Base-by-base conservation (phyloP, 805 yeast species). In the Ogataea methanolica region DNA sequence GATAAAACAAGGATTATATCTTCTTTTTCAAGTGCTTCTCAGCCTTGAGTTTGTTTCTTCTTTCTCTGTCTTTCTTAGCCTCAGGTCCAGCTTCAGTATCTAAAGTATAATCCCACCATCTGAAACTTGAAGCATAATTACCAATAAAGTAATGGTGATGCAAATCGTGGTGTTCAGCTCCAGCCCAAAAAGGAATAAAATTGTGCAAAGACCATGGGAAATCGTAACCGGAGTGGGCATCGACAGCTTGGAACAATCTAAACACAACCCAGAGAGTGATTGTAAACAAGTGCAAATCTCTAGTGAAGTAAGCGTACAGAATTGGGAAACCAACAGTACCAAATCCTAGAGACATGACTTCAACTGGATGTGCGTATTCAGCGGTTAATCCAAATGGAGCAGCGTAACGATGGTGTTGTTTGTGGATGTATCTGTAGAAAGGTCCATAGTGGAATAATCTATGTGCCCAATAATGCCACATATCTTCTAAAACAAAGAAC, bases 351-450 rank as follows among this genome's bases (percentile, higher is more conserved):
- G 76, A 70, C 68, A 74, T 72, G 34, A 79, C 82, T 63, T 79
- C 84, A 31, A 74, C 63, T 2, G 84, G 84, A 50, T 79, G 84
- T 17, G 83, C 83, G 52, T 78, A 79, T 51, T 79, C 84, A 6
- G 84, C 84, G 31, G 83, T 69, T 49, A 79, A 68, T 3, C 84
- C 84, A 61, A 79, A 79, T 6, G 84, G 84, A 12, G 84, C 83
- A 17, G 83, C 81, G 54, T 78, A 79, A 54, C 77, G 67, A 57
- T 79, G 84, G 61, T 79, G 84, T 58, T 76, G 82, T 61, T 79
- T 79, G 59, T 79, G 84, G 50, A 79, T 72, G 55, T 77, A 72
- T 58, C 74, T 78, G 65, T 79, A 79, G 57, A 79, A 79, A 41
- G 73, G 68, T 6, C 83, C 82, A 50, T 73, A 69, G 54, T 79